Evolutionary conservation across 2,329 filamentous ascomycete species (phyloP), one percentile per base, ranked within the genome.

Genomic region (Diplodia sapinea): DNA sequence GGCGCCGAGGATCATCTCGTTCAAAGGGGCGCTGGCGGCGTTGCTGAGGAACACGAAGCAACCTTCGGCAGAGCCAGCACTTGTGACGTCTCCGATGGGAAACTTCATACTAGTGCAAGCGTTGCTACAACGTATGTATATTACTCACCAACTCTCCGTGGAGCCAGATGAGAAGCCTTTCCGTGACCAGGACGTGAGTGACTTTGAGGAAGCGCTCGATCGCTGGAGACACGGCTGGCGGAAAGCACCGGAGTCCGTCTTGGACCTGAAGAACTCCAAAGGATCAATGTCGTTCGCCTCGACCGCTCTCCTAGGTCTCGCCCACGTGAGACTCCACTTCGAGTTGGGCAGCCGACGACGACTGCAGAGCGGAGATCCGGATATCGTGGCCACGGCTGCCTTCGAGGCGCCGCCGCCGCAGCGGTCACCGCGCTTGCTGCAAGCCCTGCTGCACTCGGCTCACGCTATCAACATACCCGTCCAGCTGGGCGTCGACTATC

Each of bases 21-120:
- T 64, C 33, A 74, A 76, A 52, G 66, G 74, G 66, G 74, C 74
- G 4, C 67, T 76, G 13, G 72, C 72, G 1, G 69, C 72, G 9
- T 68, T 76, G 12, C 70, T 76, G 1, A 72, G 73, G 20, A 71
- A 71, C 8, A 49, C 57, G 4, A 33, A 62, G 26, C 23, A 62
- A 13, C 26, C 57, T 40, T 5, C 40, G 31, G 67, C 71, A 1
- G 68, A 69, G 26, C 47, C 61, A 43, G 43, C 23, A 3, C 61
- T 50, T 4, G 31, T 64, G 8, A 51, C 50, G 15, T 54, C 49
- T n/a, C 61, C 61, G 1, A 52, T 54, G 47, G 61, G 61, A 15
- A 64, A 64, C n/a, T 64, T 52, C n/a, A 52, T 64, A 33, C 29
- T 64, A 20, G 29, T 64, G 1, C 61, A 64, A 15, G 61, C 61